phyloP scores from a whole-genome alignment of 2,329 filamentous ascomycete genomes.

The Colletotrichum costaricense region DNA sequence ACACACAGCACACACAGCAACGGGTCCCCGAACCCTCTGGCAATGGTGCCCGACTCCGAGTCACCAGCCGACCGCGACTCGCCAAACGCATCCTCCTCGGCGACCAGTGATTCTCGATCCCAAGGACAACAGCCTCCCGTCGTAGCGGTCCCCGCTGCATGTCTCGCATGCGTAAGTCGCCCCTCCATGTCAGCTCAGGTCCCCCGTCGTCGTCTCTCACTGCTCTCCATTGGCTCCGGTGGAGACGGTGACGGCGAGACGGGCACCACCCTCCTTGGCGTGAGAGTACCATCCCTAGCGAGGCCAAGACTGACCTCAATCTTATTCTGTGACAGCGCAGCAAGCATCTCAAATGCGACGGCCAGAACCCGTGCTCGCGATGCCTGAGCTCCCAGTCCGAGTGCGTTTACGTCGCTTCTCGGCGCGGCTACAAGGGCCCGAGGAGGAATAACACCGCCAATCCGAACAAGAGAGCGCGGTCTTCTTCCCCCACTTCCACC shows the following conservation, averaged over 20 bases:
- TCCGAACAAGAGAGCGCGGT: conserved; percentile 46
- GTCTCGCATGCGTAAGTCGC: conserved; percentile 64
- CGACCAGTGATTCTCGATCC: conserved; percentile 36
- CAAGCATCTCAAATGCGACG: conserved; percentile 84
- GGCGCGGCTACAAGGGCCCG: conserved; percentile 79
- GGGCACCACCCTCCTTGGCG: background rate
- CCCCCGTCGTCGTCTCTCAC: background rate
- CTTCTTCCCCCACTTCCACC: conserved; percentile 54
- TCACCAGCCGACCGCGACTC: conserved; percentile 36
- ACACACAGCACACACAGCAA: conserved; percentile 30
- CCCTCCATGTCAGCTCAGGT: conserved; percentile 2
- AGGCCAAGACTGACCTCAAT: background rate
- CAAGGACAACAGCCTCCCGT: conserved; percentile 43
- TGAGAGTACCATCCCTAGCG: background rate
- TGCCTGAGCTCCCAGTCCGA: conserved; percentile 69
- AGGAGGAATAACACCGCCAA: conserved; percentile 58
- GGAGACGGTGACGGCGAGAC: background rate
- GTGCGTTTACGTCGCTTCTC: conserved; percentile 80
- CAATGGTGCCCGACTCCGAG: conserved; percentile 24
- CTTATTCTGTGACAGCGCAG: conserved; percentile 53
- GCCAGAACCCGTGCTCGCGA: conserved; percentile 74
- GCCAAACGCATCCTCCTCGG: conserved; percentile 37
- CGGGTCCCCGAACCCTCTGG: conserved; percentile 26
- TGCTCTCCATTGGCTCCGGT: background rate
- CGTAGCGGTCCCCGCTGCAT: conserved; percentile 62